Base-by-base conservation (phyloP, 2,329 filamentous ascomycete genomes). In the Chrysoporthe cubensis region DNA sequence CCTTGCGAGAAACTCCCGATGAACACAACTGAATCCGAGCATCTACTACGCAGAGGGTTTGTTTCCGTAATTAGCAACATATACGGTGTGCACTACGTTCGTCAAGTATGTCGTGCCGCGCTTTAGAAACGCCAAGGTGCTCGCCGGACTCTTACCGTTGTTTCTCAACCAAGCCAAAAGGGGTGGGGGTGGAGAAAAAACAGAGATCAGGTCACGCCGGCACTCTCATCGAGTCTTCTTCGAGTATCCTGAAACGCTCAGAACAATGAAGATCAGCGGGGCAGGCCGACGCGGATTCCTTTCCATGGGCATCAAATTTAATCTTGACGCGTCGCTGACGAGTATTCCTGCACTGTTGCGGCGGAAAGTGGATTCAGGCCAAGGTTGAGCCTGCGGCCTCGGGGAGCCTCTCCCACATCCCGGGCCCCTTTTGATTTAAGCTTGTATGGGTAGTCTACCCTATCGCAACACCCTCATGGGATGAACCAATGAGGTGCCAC, bases 361-460 rank as follows among this genome's bases (percentile, higher is more conserved):
- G 34, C 57, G 40, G 37, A 18, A 40, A 42, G 9, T 18, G 40
- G 57, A 6, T 26, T 4, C 0, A 34, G 26, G 50, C 50, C 50
- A n/a, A 54, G 50, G 26, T n/a, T 54, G 11, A 21, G 56, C 18
- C 5, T 43, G 37, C 57, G 43, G 57, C 37, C 37, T 59, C 57
- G 57, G n/a, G 34, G 40, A 21, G 26, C 9, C 9, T 13, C 57
- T 60, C 59, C 59, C 59, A 61, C 59, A 46, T 61, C 21, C 59
- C 59, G 59, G 26, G n/a, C 4, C 26, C 40, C 50, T 44, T 58
- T 58, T 16, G 16, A 42, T 16, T 60, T 60, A 43, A 42, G 57
- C 57, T 44, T 60, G 57, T 57, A 6, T 16, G 32, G 26, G 1
- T 16, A 34, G 16, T 21, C 32, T 57, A 57, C 54, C 54, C 54